Percentiles rank a stretch among this genome's conserved stretches.
These are phyloP conservation scores for Corylus avellana DNA, from an alignment of 306 rosid genomes.

Conservation along the genomic window DNA sequence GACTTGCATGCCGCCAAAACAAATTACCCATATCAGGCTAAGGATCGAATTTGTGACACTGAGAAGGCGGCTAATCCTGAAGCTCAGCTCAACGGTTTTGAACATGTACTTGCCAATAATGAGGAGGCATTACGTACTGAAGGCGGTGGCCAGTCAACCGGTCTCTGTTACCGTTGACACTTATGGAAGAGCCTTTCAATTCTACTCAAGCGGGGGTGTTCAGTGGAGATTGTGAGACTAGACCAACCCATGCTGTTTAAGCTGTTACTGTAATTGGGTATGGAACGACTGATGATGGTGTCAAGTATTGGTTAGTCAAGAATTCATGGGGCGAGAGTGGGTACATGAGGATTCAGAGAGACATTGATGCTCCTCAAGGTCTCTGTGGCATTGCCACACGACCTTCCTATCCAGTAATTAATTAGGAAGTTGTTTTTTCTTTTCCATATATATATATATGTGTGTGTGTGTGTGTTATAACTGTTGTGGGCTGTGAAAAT, in stretches of 20 bases:
- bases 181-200: background rate
- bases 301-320: constrained; percentile 25
- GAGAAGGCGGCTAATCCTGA: background rate
- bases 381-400: background rate
- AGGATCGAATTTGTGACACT: background rate
- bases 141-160: constrained; percentile 25
- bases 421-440: background rate
- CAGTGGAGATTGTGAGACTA: background rate
- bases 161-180: background rate
- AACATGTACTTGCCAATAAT: background rate
- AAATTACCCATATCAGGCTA: constrained; percentile 26
- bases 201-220: constrained; percentile 13
- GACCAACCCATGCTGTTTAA: constrained; percentile 28
- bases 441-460: too few relatives aligned
- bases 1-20: constrained; percentile 9
- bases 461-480: background rate
- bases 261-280: constrained; percentile 30
- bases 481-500: background rate
- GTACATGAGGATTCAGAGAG: constrained; percentile 28
- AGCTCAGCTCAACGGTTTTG: constrained; percentile 10
- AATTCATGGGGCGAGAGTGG: constrained; percentile 39
- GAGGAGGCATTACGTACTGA: constrained; percentile 10
- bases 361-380: background rate
- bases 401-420: constrained; percentile 9
- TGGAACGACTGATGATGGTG: constrained; percentile 11